Conservation (phyloP, 345 rosid genomes). For the Citrus sp. region DNA sequence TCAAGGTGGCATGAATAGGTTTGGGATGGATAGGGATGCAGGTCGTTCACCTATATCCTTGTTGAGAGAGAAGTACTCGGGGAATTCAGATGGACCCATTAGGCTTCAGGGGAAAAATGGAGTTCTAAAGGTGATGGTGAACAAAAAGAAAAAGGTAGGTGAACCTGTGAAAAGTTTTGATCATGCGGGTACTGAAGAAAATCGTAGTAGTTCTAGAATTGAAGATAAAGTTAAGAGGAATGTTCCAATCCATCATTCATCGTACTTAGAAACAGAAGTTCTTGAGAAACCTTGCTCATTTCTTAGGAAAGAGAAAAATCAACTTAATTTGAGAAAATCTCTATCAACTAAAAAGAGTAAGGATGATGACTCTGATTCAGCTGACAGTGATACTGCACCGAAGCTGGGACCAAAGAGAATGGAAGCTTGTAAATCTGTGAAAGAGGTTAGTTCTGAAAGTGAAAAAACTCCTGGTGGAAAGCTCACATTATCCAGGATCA, state of each 20-base stretch:
- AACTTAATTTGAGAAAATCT: constrained; percentile 33
- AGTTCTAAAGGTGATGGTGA: constrained; percentile 85
- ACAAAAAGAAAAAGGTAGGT: constrained; percentile 54
- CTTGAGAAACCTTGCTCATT: constrained; percentile 38
- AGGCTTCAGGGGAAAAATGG: constrained; percentile 95
- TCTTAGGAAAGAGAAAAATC: constrained; percentile 34
- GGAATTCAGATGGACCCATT: constrained; percentile 56
- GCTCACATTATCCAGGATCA: constrained; percentile 27
- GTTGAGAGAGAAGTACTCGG: constrained; percentile 39
- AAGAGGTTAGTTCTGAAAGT: constrained; percentile 32
- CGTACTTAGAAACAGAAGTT: constrained; percentile 35
- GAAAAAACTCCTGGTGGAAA: constrained; percentile 42
- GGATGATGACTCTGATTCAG: constrained; percentile 40
- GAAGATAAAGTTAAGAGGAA: constrained; percentile 44
- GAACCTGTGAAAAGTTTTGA: constrained; percentile 43
- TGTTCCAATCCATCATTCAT: constrained; percentile 28
- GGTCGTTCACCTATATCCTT: constrained; percentile 29
- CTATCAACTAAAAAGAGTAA: constrained; percentile 35
- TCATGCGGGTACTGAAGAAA: constrained; percentile 36
- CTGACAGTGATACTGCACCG: constrained; percentile 44
- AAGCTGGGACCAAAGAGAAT: constrained; percentile 34
- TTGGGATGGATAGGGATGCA: constrained; percentile 35
- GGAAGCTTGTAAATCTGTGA: constrained; percentile 32
- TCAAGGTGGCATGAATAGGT: constrained; percentile 33
- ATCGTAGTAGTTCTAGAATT: constrained; percentile 31